Evolutionary conservation across 768 basidiomycete species (phyloP), one percentile per base, ranked within the genome.

Genomic region (Leccinum barrowsii): DNA sequence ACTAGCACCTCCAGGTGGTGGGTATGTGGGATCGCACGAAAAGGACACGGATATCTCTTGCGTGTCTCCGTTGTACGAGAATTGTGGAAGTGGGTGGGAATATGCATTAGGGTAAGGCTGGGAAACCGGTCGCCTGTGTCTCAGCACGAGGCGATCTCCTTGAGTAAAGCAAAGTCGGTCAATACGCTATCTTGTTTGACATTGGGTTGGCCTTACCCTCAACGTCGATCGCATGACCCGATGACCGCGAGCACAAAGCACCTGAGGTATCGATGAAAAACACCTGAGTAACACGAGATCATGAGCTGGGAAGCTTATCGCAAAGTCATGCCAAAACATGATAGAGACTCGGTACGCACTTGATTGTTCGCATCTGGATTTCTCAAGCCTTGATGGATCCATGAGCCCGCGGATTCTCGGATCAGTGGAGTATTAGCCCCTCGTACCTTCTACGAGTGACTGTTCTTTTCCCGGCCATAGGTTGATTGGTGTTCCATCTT

Each of bases 221-320:
- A 35, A 93, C 73, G 65, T 94, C 91, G 37, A 94, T 75, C 7
- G 90, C 92, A 72, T 92, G 90, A 0, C 92, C 92, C 15, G 90
- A 82, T 4, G 84, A 81, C 63, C 87, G 81, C 8, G 91, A 90
- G 69, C 89, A 93, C 44, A 93, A 72, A 10, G 84, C 84, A 19
- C 92, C 91, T 19, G 83, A 82, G 2, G 82, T 80, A 69, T 94
- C 92, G 54, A 93, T 82, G 75, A 90, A 93, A 75, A 92, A 93
- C 17, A 93, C 88, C 88, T 92, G 54, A 42, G 34, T 7, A n/a
- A 49, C 4, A 50, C 22, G 32, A 53, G 19, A 34, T 7, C 12
- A 19, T 53, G 48, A 59, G 42, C n/a, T 46, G 19, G 44, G 32
- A 35, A 44, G 46, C 42, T 26, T 44, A 24, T 28, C 44, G 26